These are phyloP conservation scores for Haematococcus lacustris DNA, from an alignment of 139 green algal species.

Conservation along the genomic window DNA sequence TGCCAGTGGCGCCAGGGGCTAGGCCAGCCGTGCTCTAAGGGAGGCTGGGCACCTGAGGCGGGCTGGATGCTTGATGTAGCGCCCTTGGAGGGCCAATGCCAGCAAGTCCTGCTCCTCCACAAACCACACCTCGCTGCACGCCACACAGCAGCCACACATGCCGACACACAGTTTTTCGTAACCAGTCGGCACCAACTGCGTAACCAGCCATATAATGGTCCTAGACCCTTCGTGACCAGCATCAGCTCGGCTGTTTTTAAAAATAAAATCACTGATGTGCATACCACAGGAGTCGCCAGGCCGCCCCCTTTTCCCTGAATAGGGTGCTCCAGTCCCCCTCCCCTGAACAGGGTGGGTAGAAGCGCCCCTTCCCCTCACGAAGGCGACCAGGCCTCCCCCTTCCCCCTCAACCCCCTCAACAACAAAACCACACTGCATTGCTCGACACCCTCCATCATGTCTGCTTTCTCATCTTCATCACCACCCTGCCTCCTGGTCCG, in stretches of 20 bases:
- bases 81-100: constrained; percentile 52
- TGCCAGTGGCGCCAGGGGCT: neutral
- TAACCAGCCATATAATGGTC: too few relatives aligned
- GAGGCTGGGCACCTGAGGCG: constrained; percentile 32
- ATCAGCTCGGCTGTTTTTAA: too few relatives aligned
- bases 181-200: too few relatives aligned
- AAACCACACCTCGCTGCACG: constrained; percentile 45
- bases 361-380: neutral
- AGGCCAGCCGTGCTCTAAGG: neutral
- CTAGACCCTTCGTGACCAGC: too few relatives aligned
- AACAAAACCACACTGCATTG: neutral
- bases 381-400: neutral
- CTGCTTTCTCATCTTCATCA: too few relatives aligned
- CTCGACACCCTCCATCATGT: too few relatives aligned
- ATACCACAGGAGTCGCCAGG: too few relatives aligned
- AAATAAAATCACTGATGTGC: too few relatives aligned
- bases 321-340: neutral
- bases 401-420: neutral
- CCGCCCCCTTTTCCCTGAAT: too few relatives aligned
- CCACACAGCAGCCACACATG: neutral
- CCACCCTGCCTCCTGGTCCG: too few relatives aligned
- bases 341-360: neutral
- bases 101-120: constrained; percentile 66
- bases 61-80: constrained; percentile 23
- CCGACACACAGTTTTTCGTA: too few relatives aligned